Evolutionary conservation across 306 rosid genomes (phyloP).

Genomic region (Acmispon strigosus): DNA sequence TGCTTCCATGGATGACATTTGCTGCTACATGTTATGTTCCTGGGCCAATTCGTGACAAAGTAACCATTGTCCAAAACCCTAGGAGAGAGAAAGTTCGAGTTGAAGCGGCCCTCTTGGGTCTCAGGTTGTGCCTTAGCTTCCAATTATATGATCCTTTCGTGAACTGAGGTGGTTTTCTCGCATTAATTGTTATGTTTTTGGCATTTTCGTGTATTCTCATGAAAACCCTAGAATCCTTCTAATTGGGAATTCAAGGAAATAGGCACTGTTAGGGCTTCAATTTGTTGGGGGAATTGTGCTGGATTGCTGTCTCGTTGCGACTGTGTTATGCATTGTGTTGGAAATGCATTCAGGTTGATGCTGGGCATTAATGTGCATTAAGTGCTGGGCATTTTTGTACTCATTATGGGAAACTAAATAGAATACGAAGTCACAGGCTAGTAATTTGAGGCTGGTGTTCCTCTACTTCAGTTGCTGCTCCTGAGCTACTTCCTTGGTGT

Average conservation of each 20-base stretch:
- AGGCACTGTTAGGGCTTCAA: slow-evolving; percentile 34
- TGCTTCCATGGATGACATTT: slow-evolving; percentile 58
- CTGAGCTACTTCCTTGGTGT: too few species aligned
- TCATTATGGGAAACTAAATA: slow-evolving; percentile 12
- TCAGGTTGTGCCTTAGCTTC: slow-evolving; percentile 29
- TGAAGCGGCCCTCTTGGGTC: slow-evolving; percentile 18
- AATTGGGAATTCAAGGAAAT: slow-evolving; percentile 25
- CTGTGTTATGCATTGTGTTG: slow-evolving; percentile 44
- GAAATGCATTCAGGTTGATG: slow-evolving; percentile 25
- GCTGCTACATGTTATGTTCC: slow-evolving; percentile 27
- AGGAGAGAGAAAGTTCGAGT: slow-evolving; percentile 46
- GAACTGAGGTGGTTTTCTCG: slow-evolving; percentile 46
- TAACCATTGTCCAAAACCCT: slow-evolving; percentile 60
- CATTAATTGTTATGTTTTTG: slow-evolving; percentile 23
- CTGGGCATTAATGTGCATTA: slow-evolving; percentile 21
- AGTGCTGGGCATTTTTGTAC: slow-evolving; percentile 17
- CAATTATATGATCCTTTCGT: slow-evolving; percentile 29
- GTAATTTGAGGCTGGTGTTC: slow-evolving; percentile 11
- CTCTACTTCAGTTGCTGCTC: too few species aligned
- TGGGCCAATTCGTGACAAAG: slow-evolving; percentile 36
- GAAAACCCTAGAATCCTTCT: slow-evolving; percentile 65
- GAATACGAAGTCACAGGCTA: slow-evolving; percentile 13
- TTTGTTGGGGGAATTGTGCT: slow-evolving; percentile 21
- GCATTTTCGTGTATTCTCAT: background rate
- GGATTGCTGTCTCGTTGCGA: slow-evolving; percentile 12